phyloP scores from a whole-genome alignment of 1,284 basidiomycete species.

The Abortiporus biennis region DNA sequence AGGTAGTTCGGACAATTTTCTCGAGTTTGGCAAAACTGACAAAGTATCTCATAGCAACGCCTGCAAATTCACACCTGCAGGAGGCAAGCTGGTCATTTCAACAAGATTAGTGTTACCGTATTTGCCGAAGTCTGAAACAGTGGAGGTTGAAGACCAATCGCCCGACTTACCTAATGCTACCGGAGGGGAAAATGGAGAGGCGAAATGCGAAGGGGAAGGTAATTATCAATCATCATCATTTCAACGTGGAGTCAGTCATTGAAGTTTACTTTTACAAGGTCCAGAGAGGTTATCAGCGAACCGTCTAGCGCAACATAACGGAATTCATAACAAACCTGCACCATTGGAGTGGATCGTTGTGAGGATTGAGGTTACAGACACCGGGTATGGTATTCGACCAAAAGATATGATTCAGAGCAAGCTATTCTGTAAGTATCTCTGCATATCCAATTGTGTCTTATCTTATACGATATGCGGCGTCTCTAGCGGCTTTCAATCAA shows the following conservation, averaged over 20 bases:
- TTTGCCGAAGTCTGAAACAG: background rate
- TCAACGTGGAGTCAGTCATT: no score
- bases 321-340: slow-evolving; percentile 26
- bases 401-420: slow-evolving; percentile 71
- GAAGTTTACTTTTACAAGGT: no score
- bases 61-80: slow-evolving; percentile 75
- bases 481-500: slow-evolving; percentile 65
- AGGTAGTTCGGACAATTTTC: slow-evolving; percentile 37
- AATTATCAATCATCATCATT: background rate
- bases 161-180: no score
- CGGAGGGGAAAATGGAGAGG: no score
- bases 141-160: background rate
- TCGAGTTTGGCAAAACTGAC: background rate
- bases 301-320: slow-evolving; percentile 46
- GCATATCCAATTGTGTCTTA: background rate
- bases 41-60: slow-evolving; percentile 45
- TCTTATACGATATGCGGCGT: background rate
- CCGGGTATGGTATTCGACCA: slow-evolving; percentile 70
- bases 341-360: slow-evolving; percentile 60
- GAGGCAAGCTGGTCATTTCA: slow-evolving; percentile 57
- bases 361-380: slow-evolving; percentile 78
- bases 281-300: slow-evolving; percentile 37
- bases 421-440: slow-evolving; percentile 58
- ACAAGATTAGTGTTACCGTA: slow-evolving; percentile 52
- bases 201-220: background rate